Base-by-base conservation (phyloP, 2,329 filamentous ascomycete species). In the Nannizziopsis barbatae region DNA sequence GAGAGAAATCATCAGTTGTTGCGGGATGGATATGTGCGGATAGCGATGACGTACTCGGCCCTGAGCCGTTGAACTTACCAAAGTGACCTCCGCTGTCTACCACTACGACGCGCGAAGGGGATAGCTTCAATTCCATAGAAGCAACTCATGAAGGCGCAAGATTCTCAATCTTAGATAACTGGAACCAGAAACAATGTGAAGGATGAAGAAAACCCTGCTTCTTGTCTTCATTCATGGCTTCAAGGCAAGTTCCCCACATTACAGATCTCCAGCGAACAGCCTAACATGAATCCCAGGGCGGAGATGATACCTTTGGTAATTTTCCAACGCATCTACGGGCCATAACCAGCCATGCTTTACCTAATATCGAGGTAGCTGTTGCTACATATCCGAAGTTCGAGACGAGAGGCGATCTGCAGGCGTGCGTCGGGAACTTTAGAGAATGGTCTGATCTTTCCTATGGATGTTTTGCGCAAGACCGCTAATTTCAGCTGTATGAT, bases 221-320 rank as follows among this genome's bases (percentile, higher is more conserved):
- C 58, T 72, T 37, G 69, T 71, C 41, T 72, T 71, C 50, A 70
- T 73, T 27, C 70, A 73, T 50, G 70, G 70, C 35, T 73, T 73
- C 57, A 69, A 71, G 63, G 70, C 72, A 56, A 35, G 60, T 40
- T 31, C 33, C n/a, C 22, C 14, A 2, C 17, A 10, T 20, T 20
- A 20, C 8, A 20, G 11, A 40, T 6, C 37, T 20, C 12, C 17
- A 5, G 12, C 9, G 12, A 27, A 3, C 11, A 32, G 5, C n/a
- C 20, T 12, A 12, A 40, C 8, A 20, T 20, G 14, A 20, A 18
- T 18, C 14, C 14, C 49, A 74, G 71, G 71, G 71, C 38, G 70
- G 64, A 39, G 68, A 73, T 54, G 68, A 72, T 52, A 74, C 71
- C 2, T 74, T 74, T 52, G 66, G 58, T 10, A 60, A 56, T 7